Percentiles rank a stretch among this genome's conserved stretches.
Evolutionary conservation across 306 rosid species (phyloP).

Genomic region (Vigna angularis): DNA sequence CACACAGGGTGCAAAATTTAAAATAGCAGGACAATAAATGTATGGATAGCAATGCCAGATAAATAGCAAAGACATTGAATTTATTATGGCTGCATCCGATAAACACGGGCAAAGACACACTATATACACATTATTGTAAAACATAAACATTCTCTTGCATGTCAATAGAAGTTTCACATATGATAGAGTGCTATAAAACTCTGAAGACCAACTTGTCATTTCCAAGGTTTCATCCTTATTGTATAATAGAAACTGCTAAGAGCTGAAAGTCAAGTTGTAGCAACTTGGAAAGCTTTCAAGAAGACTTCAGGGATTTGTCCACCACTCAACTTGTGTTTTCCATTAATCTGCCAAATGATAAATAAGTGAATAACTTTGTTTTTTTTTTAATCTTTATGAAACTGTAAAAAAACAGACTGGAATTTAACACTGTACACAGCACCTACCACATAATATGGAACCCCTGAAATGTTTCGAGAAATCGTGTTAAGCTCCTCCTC

Average conservation of each 20-base stretch:
- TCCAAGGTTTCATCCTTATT: constrained; percentile 8
- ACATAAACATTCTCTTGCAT: neutral
- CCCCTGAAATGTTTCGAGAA: constrained; percentile 66
- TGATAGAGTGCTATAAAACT: neutral
- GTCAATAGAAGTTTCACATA: neutral
- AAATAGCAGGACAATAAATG: neutral
- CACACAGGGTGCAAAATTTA: neutral
- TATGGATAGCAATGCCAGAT: too few species aligned
- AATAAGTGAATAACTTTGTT: constrained; percentile 11
- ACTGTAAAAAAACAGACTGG: neutral
- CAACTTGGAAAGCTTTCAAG: constrained; percentile 69
- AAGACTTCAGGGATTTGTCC: constrained; percentile 82
- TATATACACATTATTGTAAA: neutral
- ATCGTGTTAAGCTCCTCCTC: constrained; percentile 68
- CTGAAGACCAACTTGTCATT: constrained; percentile 14
- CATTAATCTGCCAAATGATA: constrained; percentile 72
- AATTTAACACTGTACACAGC: constrained; percentile 41
- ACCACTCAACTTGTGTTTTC: constrained; percentile 67
- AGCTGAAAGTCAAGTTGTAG: constrained; percentile 50
- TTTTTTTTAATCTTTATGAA: neutral
- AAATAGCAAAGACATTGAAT: neutral
- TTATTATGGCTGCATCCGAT: neutral
- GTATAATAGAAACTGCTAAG: neutral
- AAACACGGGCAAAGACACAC: neutral
- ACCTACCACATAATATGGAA: constrained; percentile 80